Evolutionary conservation across 176 grass and related monocot genomes (phyloP), one percentile per base, ranked within the genome.

Genomic region (Aegilops bicornis): DNA sequence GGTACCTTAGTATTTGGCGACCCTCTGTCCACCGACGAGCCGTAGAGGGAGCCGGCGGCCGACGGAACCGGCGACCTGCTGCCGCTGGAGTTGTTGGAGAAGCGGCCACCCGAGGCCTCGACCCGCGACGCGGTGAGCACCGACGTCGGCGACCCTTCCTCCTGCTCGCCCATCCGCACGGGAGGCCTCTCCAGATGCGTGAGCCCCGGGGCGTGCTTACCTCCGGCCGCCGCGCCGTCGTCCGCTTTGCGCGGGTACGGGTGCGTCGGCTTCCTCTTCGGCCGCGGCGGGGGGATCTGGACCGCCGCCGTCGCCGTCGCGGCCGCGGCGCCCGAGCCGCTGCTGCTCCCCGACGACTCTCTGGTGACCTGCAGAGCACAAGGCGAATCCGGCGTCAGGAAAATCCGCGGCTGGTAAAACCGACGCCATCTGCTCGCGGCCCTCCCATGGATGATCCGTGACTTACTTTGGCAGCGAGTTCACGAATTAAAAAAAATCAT

Each of bases 211-310:
- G 15, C 86, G 59, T 70, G 73, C 73, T 86, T 92, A 27, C 61
- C 78, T 27, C 59, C 83, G 59, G 72, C 78, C 61, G 77, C 69
- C 50, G 10, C 58, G 66, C 27, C 13, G 33, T 86, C 87, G 63
- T 91, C 90, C 85, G 79, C 52, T 42, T 98, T 98, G 66, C 96
- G 93, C 59, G 93, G 96, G 81, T 98, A 98, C 16, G 93, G 96
- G 71, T 67, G 90, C 5, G 86, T 17, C 12, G 93, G 93, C 19
- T 98, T 98, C 86, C 92, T 92, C 92, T 98, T 98, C 5, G 96
- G 96, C 48, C 96, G 91, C 78, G 96, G 96, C 35, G 93, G 96
- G 14, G 96, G 96, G 69, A 98, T 96, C 84, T 94, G 91, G 76
- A 98, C 94, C 35, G 84, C 68, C 45, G 80, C 84, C 45, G 72